phyloP scores from a whole-genome alignment of 257 asterid genomes.

The Rehmannia glutinosa region DNA sequence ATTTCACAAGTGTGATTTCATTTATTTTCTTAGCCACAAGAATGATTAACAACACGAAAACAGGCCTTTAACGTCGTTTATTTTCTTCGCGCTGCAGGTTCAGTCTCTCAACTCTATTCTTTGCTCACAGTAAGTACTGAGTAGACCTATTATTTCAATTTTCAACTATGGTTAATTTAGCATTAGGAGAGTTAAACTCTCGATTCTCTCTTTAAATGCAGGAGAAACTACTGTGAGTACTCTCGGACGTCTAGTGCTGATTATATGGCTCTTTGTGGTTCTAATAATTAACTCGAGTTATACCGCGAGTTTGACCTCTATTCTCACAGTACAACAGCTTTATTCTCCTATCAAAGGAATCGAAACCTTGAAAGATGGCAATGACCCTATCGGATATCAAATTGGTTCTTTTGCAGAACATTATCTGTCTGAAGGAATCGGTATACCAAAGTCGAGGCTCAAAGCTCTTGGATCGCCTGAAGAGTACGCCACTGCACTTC shows the following conservation, averaged over 20 bases:
- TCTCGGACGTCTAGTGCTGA: slow-evolving; percentile 51
- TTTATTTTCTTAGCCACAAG: not conserved
- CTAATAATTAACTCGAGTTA: slow-evolving; percentile 63
- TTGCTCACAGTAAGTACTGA: slow-evolving; percentile 55
- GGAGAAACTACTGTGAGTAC: slow-evolving; percentile 56
- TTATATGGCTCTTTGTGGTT: slow-evolving; percentile 65
- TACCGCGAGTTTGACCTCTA: slow-evolving; percentile 62
- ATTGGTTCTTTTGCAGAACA: slow-evolving; percentile 50
- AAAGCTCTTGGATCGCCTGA: slow-evolving; percentile 49
- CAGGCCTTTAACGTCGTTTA: not conserved
- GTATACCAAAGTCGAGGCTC: slow-evolving; percentile 45
- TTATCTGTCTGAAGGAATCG: slow-evolving; percentile 40
- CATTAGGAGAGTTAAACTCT: too few relatives aligned
- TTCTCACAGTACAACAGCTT: slow-evolving; percentile 62
- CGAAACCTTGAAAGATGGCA: slow-evolving; percentile 36
- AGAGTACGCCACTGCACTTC: slow-evolving; percentile 50
- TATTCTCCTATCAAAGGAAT: slow-evolving; percentile 60
- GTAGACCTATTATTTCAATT: not conserved
- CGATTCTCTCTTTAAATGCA: slow-evolving; percentile 16
- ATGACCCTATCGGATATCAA: slow-evolving; percentile 54
- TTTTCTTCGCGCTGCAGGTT: slow-evolving; percentile 34
- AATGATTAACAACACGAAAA: not conserved
- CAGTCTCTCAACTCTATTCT: slow-evolving; percentile 61
- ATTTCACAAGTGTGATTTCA: not conserved
- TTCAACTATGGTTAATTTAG: too few relatives aligned